These are phyloP conservation scores for Lophium mytilinum DNA, from an alignment of 495 filamentous ascomycete genomes.

Conservation along the genomic window DNA sequence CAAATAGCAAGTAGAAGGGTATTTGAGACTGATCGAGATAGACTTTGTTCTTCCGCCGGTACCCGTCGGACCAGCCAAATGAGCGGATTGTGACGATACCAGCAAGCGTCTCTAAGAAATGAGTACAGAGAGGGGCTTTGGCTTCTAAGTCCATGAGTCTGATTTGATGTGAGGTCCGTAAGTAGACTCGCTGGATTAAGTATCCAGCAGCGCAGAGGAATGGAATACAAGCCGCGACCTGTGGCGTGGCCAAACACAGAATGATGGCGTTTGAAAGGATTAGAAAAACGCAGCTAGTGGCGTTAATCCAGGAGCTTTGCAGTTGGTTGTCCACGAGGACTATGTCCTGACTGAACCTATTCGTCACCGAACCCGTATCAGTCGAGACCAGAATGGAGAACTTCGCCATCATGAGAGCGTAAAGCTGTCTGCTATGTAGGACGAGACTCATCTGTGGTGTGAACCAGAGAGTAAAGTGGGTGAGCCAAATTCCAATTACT, in stretches of 20 bases:
- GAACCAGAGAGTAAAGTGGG: conserved; percentile 11
- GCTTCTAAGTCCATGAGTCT: conserved; percentile 56
- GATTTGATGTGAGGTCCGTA: conserved; percentile 57
- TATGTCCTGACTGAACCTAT: conserved; percentile 54
- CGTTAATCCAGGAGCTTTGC: conserved; percentile 21
- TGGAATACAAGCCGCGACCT: conserved; percentile 9
- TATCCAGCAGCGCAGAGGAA: conserved; percentile 36
- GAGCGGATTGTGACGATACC: conserved; percentile 42
- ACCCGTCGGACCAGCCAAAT: conserved; percentile 35
- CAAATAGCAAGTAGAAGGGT: conserved; percentile 39
- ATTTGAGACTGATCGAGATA: conserved; percentile 34
- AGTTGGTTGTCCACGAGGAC: conserved; percentile 52
- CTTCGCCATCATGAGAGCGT: conserved; percentile 16
- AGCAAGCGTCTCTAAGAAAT: conserved; percentile 46
- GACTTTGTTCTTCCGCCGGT: conserved; percentile 17
- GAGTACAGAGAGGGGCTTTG: conserved; percentile 51
- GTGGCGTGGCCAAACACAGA: conserved; percentile 9
- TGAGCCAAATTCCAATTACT: conserved; percentile 2
- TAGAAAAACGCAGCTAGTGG: background rate
- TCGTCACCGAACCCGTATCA: conserved; percentile 19
- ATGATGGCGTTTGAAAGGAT: background rate
- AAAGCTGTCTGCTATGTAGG: conserved; percentile 13
- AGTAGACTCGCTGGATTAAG: conserved; percentile 51
- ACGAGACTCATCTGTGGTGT: conserved; percentile 1
- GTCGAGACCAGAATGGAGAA: conserved; percentile 5